These are phyloP conservation scores for Neurospora sp. DNA, from an alignment of 495 filamentous ascomycete genomes.

Conservation along the genomic window DNA sequence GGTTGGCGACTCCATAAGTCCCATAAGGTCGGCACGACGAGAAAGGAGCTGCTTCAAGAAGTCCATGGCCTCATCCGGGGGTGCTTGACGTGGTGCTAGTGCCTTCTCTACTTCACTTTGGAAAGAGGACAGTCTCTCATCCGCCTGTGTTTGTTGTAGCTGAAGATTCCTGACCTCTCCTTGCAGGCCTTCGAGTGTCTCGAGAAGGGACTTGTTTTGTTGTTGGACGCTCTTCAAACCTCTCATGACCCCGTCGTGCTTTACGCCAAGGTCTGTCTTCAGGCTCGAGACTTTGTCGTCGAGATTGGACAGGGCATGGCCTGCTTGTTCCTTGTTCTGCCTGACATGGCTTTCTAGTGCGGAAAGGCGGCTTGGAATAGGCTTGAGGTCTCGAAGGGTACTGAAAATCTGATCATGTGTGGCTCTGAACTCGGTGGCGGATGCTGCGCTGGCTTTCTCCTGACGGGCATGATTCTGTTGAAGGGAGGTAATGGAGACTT, in stretches of 20 bases:
- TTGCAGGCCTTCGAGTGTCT: slow-evolving; percentile 9
- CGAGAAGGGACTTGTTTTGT: slow-evolving; percentile 5
- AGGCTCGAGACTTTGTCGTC: slow-evolving; percentile 1
- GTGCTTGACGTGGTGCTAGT: not conserved
- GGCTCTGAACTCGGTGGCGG: slow-evolving; percentile 8
- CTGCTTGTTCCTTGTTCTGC: slow-evolving; percentile 2
- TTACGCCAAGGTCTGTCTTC: slow-evolving; percentile 4
- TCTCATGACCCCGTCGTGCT: not conserved
- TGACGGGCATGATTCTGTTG: slow-evolving; percentile 4
- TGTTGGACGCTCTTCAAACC: slow-evolving; percentile 8
- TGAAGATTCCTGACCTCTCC: slow-evolving; percentile 10
- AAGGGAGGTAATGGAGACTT: slow-evolving; percentile 6
- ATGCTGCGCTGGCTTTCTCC: slow-evolving; percentile 8
- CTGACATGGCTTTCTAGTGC: slow-evolving; percentile 6
- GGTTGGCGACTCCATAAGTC: not conserved
- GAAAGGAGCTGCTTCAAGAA: slow-evolving; percentile 7
- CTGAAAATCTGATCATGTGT: slow-evolving; percentile 6
- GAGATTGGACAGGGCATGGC: slow-evolving; percentile 2
- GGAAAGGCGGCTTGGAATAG: slow-evolving; percentile 4
- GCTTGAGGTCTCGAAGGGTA: slow-evolving; percentile 1
- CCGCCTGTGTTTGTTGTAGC: slow-evolving; percentile 4
- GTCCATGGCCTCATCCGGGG: not conserved
- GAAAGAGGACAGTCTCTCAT: slow-evolving; percentile 8
- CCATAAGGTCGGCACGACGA: slow-evolving; percentile 8
- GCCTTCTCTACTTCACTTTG: not conserved